These are phyloP conservation scores for Oryza officinalis DNA, from an alignment of 176 grass and related monocot genomes.

Conservation along the genomic window DNA sequence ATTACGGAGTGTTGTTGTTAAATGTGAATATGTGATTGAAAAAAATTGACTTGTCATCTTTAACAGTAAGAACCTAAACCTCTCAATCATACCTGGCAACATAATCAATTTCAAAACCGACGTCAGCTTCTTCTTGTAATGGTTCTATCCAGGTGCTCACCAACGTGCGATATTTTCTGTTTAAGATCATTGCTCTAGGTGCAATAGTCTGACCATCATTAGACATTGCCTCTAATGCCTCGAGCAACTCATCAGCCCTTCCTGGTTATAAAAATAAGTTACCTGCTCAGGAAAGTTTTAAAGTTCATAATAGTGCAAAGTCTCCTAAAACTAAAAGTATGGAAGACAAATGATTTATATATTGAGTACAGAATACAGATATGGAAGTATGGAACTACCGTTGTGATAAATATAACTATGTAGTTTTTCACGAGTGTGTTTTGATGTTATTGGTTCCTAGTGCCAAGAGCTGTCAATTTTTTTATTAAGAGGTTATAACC, in stretches of 20 bases:
- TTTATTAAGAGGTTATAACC: background rate
- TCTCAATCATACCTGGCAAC: slow-evolving; percentile 68
- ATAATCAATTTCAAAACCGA: slow-evolving; percentile 93
- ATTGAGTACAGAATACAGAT: slow-evolving; percentile 22
- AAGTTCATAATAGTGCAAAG: slow-evolving; percentile 55
- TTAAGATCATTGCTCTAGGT: slow-evolving; percentile 92
- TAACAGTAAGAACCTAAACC: slow-evolving; percentile 20
- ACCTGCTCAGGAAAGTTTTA: slow-evolving; percentile 56
- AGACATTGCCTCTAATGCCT: slow-evolving; percentile 91
- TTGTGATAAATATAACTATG: background rate
- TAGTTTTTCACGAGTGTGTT: background rate
- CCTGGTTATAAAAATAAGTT: slow-evolving; percentile 82
- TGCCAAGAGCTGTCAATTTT: background rate
- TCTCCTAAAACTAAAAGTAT: slow-evolving; percentile 19
- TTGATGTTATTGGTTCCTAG: background rate
- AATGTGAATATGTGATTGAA: slow-evolving; percentile 11
- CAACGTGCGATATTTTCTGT: slow-evolving; percentile 92
- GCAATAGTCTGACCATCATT: slow-evolving; percentile 71
- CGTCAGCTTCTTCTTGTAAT: slow-evolving; percentile 98
- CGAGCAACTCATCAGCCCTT: slow-evolving; percentile 89
- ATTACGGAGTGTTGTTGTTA: background rate
- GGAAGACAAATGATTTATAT: slow-evolving; percentile 28
- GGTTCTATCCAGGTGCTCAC: slow-evolving; percentile 99
- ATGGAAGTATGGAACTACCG: background rate
- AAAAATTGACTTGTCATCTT: slow-evolving; percentile 17